Evolutionary conservation across 2,329 filamentous ascomycete genomes (phyloP), one percentile per base, ranked within the genome.

Genomic region (Neurospora crassa): DNA sequence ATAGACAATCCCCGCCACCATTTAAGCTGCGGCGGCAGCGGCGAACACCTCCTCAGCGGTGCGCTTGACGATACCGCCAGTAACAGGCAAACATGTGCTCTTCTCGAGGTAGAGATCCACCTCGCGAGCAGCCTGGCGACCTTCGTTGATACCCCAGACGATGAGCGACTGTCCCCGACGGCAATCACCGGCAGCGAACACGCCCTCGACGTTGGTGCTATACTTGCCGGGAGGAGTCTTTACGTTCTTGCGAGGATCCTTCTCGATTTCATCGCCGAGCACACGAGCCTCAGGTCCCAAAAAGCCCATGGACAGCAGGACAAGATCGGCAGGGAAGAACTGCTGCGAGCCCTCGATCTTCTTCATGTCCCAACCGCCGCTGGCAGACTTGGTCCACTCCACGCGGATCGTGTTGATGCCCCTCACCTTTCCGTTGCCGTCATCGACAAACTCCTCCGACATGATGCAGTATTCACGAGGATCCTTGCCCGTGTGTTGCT

Each of bases 131-230:
- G 92, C 91, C 84, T 96, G 92, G 77, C 95, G 92, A 78, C 95
- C 95, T 84, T 98, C 95, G 80, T 98, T 98, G 85, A 98, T 98
- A 80, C 94, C 95, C 93, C 94, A 98, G 75, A 98, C 94, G 82
- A 98, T 97, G 72, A 98, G 86, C 71, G 93, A 97, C 84, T 98
- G 95, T 71, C 95, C 95, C 79, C 95, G 91, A 73, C 94, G 92
- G 82, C 95, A 97, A 82, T 98, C 95, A 83, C 95, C 95, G 73
- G 95, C 95, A 73, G 95, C 94, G 81, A 97, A 97, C 69, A 97
- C 90, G 74, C 94, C 95, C 18, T 92, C 87, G 34, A 97, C 81
- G 79, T 95, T 97, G 78, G 95, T 97, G 78, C 88, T 88, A 83
- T 97, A 97, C 79, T 94, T 91, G 76, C 94, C 94, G 70, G 91